These are phyloP conservation scores for Melampsora larici-populina DNA, from an alignment of 1,284 basidiomycete genomes.

Conservation along the genomic window DNA sequence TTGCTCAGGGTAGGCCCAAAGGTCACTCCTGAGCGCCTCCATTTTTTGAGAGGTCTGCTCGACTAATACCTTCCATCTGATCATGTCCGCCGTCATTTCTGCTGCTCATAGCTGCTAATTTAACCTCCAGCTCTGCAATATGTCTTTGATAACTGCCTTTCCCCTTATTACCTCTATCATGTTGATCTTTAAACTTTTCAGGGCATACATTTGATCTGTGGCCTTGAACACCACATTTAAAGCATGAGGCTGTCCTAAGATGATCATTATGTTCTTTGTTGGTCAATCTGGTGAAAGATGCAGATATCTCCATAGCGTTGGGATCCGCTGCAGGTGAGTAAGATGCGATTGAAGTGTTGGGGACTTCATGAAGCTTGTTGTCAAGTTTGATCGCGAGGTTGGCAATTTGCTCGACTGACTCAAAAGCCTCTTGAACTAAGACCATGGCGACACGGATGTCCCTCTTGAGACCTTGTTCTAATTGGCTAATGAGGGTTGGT, in stretches of 20 bases:
- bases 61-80: not conserved
- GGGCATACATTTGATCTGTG: not conserved
- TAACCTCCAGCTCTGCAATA: not conserved
- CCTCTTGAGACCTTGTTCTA: too few species aligned
- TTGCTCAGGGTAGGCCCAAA: conserved; percentile 13
- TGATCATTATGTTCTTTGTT: not conserved
- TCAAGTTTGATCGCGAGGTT: too few species aligned
- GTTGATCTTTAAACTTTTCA: not conserved
- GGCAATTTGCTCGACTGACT: too few species aligned
- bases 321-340: not conserved
- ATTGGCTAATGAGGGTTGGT: too few species aligned
- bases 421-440: too few species aligned
- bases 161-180: not conserved
- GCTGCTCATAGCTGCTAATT: not conserved
- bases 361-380: conserved; percentile 3
- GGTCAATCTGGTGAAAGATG: not conserved
- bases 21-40: not conserved
- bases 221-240: not conserved
- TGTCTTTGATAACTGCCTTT: not conserved
- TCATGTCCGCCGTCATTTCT: not conserved
- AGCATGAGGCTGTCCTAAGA: not conserved
- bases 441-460: too few species aligned
- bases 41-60: not conserved
- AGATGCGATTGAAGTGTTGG: not conserved
- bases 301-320: not conserved